A percentile compares a stretch with the other conserved stretches of the same genome.
Evolutionary conservation across 2,329 filamentous ascomycete genomes (phyloP).

Genomic region (Aspergillus pseudonomiae): DNA sequence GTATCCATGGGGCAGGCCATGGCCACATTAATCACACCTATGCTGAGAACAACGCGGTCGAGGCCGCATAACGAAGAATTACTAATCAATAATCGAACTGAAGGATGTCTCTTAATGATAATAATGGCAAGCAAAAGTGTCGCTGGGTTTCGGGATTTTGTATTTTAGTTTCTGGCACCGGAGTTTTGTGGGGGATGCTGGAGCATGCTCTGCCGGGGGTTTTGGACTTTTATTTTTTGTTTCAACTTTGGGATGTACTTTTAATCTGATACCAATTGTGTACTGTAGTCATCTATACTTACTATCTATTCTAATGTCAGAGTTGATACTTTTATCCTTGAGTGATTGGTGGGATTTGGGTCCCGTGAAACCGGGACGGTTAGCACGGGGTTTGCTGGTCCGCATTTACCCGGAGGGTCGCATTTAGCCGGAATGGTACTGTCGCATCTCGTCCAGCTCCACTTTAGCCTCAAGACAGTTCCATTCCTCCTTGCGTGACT

Average conservation of each 20-base stretch:
- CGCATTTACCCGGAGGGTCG: not conserved
- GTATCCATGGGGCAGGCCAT: conserved; percentile 38
- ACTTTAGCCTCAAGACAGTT: conserved; percentile 1
- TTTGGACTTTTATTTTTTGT: not conserved
- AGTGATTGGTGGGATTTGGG: not conserved
- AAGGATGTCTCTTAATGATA: conserved; percentile 7
- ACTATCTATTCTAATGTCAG: not conserved
- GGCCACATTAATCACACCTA: conserved; percentile 37
- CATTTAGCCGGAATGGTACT: not conserved
- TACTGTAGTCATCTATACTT: not conserved
- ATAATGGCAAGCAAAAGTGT: conserved; percentile 14
- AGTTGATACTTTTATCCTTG: not conserved
- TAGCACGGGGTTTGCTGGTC: not conserved
- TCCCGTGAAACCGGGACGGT: not conserved
- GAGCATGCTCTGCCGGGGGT: not conserved
- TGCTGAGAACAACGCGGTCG: conserved; percentile 33
- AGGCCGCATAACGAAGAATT: conserved; percentile 30
- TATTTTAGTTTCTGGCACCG: not conserved
- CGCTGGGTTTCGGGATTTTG: not conserved
- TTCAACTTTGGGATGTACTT: not conserved
- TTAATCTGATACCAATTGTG: not conserved
- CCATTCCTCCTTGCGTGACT: not conserved
- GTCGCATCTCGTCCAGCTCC: not conserved
- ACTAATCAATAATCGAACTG: not conserved
- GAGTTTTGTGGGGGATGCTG: not conserved